phyloP scores from a whole-genome alignment of 352 stramenopile genomes.

The Blastocystis sp. region DNA sequence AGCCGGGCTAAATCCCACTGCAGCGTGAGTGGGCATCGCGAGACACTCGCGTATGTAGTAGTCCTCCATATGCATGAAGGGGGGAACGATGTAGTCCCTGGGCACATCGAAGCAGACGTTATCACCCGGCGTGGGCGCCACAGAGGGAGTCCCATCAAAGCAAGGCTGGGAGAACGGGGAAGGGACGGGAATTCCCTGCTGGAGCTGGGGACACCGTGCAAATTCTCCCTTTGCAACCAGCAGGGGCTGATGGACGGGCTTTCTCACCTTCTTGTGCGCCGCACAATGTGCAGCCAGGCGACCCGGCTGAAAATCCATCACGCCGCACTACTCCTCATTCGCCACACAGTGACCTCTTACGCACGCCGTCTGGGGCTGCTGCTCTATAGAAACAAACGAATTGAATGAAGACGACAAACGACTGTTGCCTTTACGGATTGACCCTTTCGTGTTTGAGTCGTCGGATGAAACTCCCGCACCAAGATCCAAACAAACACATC shows the following conservation, averaged over 20 bases:
- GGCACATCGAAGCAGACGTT: neutral
- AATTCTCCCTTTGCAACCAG: neutral
- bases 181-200: neutral
- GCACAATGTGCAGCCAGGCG: neutral
- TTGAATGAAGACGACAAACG: neutral
- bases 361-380: neutral
- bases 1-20: neutral
- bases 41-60: neutral
- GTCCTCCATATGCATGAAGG: neutral
- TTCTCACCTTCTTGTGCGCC: neutral
- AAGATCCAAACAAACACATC: conserved; percentile 30
- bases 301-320: neutral
- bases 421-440: neutral
- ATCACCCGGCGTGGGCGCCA: neutral
- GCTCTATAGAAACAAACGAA: neutral
- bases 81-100: neutral
- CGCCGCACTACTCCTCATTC: neutral
- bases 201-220: neutral
- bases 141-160: neutral
- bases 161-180: neutral
- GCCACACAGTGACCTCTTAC: neutral
- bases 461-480: neutral
- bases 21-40: neutral
- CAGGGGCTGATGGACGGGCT: neutral
- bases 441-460: neutral